Base-by-base conservation (phyloP, 164 flowering plant species). In the Vitis amurensis region DNA sequence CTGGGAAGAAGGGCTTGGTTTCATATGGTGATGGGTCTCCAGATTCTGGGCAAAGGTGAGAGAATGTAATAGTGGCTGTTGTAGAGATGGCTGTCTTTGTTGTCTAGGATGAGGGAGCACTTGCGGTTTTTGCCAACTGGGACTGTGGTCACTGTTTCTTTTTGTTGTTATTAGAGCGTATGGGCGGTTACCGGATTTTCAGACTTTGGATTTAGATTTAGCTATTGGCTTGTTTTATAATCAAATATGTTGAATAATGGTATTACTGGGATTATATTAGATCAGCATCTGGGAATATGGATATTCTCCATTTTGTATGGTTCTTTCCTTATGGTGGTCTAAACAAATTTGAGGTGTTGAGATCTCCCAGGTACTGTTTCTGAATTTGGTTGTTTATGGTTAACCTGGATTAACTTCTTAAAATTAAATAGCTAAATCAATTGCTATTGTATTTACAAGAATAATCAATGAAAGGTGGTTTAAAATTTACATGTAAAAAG, bases 21-120 rank as follows among this genome's bases (percentile, higher is more conserved):
- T 87, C 95, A 8, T 92, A 92, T 56, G 93, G 86, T 2, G 97
- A 91, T 72, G 93, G 88, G 3, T 89, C 97, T 50, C 93, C 94
- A 1, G 89, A 85, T 63, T 86, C 91, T 1, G 83, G 81, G 1
- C 83, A 74, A 10, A 78, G 79, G 76, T 87, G 68, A 60, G 59
- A 62, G 44, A 37, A 37, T 37, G 44, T 37, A 23, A 7, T 37
- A 37, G 44, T n/a, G 0, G 51, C 12, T 2, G 51, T 61, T 7
- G 51, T 12, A 13, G 14, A 17, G 31, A 56, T 55, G 37, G 23
- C 44, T 31, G 52, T 15, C 8, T 51, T 30, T 8, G 52, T 8
- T 14, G 50, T 56, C 59, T 56, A n/a, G 8, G 27, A 47, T 48
- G 66, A 10, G 16, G 47, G 29, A 47, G 48, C 52, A 9, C 51